Conservation (phyloP, 2,329 filamentous ascomycete species). For the Escovopsis weberi region DNA sequence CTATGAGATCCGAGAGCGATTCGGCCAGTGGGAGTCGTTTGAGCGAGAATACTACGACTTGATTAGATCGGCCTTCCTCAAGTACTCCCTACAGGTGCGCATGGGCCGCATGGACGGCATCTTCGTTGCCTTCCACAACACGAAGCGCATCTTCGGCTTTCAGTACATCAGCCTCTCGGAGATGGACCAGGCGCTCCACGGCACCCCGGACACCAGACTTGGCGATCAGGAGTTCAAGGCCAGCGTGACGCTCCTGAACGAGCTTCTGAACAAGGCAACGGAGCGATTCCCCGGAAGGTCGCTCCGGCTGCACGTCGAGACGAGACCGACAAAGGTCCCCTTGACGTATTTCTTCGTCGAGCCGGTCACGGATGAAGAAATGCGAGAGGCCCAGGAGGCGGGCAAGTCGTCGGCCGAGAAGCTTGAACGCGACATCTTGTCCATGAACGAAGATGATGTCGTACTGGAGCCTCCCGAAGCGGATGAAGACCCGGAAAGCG, state of each 20-base stretch:
- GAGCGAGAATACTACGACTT: slow-evolving; percentile 96
- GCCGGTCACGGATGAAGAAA: slow-evolving; percentile 60
- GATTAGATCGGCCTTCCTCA: slow-evolving; percentile 86
- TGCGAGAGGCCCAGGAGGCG: slow-evolving; percentile 56
- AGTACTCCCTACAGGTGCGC: slow-evolving; percentile 90
- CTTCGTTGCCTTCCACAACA: slow-evolving; percentile 93
- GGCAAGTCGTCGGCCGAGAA: slow-evolving; percentile 50
- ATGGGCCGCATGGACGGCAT: slow-evolving; percentile 99
- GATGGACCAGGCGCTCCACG: slow-evolving; percentile 85
- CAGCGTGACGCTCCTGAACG: slow-evolving; percentile 66
- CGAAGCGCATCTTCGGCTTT: slow-evolving; percentile 89
- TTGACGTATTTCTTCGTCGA: slow-evolving; percentile 86
- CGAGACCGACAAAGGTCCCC: slow-evolving; percentile 41
- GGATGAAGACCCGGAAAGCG: slow-evolving; percentile 5
- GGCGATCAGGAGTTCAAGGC: slow-evolving; percentile 78
- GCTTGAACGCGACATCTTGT: slow-evolving; percentile 51
- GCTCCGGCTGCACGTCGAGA: slow-evolving; percentile 70
- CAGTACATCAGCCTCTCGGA: slow-evolving; percentile 81
- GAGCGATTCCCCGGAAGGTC: slow-evolving; percentile 60
- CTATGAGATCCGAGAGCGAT: slow-evolving; percentile 68
- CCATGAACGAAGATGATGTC: slow-evolving; percentile 22
- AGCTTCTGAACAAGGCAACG: slow-evolving; percentile 62
- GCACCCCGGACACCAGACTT: slow-evolving; percentile 46
- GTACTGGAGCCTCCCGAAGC: slow-evolving; percentile 9
- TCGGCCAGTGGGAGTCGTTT: slow-evolving; percentile 77